Evolutionary conservation across 495 filamentous ascomycete genomes (phyloP).

Genomic region (Cercophora samala): DNA sequence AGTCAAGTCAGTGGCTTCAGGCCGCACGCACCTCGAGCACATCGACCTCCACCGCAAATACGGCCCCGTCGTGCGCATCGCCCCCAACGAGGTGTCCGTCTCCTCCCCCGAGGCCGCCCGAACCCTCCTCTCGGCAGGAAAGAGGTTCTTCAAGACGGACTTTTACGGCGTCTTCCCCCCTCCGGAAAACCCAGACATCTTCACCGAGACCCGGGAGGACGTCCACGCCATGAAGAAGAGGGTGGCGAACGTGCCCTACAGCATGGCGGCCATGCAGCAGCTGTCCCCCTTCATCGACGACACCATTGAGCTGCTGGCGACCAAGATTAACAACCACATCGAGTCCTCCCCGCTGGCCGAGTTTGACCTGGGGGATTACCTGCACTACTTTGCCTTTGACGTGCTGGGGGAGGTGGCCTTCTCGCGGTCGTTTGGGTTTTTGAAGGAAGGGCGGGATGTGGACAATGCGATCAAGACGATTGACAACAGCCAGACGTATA

Average conservation of each 20-base stretch:
- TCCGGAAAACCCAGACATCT: constrained; percentile 58
- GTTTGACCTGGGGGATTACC: constrained; percentile 50
- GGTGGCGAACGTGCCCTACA: constrained; percentile 53
- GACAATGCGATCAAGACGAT: constrained; percentile 53
- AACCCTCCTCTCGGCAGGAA: constrained; percentile 47
- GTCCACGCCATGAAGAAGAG: constrained; percentile 55
- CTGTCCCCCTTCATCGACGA: constrained; percentile 47
- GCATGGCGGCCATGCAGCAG: constrained; percentile 53
- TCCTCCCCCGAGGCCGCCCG: constrained; percentile 49
- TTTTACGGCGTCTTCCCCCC: constrained; percentile 56
- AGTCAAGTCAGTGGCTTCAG: constrained; percentile 35
- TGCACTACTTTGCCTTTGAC: constrained; percentile 57
- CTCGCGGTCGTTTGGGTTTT: constrained; percentile 60
- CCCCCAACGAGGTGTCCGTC: constrained; percentile 55
- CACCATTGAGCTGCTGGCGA: constrained; percentile 42
- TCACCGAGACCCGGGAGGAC: constrained; percentile 54
- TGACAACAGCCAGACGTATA: constrained; percentile 53
- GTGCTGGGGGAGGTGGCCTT: constrained; percentile 63
- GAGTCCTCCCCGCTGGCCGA: constrained; percentile 10
- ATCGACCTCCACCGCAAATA: constrained; percentile 50
- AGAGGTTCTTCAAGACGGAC: constrained; percentile 55
- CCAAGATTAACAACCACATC: constrained; percentile 40
- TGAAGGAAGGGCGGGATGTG: constrained; percentile 56
- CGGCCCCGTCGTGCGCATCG: constrained; percentile 55
- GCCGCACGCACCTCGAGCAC: constrained; percentile 45